phyloP scores from a whole-genome alignment of 2,329 filamentous ascomycete genomes.

The Diaporthe citrichinensis region DNA sequence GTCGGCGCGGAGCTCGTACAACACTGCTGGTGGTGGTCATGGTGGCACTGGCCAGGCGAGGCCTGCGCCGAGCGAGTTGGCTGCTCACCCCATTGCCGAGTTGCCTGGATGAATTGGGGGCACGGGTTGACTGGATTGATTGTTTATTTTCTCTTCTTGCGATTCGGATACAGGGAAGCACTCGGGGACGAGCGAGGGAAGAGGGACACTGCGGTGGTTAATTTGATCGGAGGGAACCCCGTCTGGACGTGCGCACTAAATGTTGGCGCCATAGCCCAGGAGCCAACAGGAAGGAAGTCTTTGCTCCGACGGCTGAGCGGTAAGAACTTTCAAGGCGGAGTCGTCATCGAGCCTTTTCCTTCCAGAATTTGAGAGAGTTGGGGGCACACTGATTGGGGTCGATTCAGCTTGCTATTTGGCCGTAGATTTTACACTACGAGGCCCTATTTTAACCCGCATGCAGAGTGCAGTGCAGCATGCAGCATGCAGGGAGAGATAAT shows the following conservation, averaged over 20 bases:
- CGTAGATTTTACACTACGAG: neutral
- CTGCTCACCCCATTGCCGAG: slow-evolving; percentile 30
- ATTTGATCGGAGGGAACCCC: neutral
- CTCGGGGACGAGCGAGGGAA: neutral
- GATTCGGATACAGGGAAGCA: neutral
- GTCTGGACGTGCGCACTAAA: neutral
- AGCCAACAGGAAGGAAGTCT: neutral
- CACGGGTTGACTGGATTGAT: neutral
- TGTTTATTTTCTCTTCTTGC: neutral
- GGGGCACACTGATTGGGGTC: neutral
- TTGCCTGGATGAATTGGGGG: slow-evolving; percentile 31
- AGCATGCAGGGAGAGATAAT: slow-evolving; percentile 11
- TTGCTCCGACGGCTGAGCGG: slow-evolving; percentile 10
- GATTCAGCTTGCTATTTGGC: neutral
- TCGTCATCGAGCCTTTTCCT: neutral
- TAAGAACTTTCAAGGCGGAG: neutral
- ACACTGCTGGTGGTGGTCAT: neutral
- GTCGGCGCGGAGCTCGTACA: slow-evolving; percentile 17
- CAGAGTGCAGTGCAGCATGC: neutral
- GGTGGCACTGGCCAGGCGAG: neutral
- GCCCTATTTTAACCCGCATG: neutral
- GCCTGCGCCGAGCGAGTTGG: slow-evolving; percentile 30
- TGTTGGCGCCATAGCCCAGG: neutral
- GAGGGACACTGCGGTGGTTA: neutral
- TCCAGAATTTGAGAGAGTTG: no score